phyloP scores from a whole-genome alignment of 2,329 filamentous ascomycete genomes.

The Westerdykella aurantiaca region DNA sequence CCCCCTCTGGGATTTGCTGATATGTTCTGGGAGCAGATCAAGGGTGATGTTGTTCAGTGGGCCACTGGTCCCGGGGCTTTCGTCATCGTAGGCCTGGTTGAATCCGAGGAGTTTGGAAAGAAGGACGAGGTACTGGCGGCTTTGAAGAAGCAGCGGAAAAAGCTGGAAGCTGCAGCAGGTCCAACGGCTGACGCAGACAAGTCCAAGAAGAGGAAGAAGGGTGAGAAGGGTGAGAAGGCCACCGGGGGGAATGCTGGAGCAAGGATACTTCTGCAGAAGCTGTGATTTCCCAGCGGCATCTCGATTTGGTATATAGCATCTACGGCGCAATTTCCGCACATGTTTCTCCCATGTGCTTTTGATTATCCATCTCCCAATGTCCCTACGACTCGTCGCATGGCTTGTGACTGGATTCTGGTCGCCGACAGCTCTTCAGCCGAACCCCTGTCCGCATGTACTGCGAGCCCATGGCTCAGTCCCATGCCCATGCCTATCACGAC shows the following conservation, averaged over 20 bases:
- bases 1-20: constrained; percentile 76
- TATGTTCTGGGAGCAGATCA: constrained; percentile 74
- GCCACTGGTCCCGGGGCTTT: constrained; percentile 82
- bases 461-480: too few species aligned
- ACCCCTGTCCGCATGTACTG: too few species aligned
- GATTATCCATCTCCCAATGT: too few species aligned
- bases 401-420: too few species aligned
- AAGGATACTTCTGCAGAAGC: constrained; percentile 42
- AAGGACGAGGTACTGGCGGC: constrained; percentile 61
- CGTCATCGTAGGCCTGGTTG: constrained; percentile 73
- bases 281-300: constrained; percentile 17
- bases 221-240: constrained; percentile 34
- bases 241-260: constrained; percentile 44
- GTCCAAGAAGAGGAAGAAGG: constrained; percentile 18
- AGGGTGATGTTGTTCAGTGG: constrained; percentile 71
- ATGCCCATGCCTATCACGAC: too few species aligned
- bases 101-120: constrained; percentile 63
- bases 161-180: constrained; percentile 61
- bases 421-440: too few species aligned
- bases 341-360: too few species aligned
- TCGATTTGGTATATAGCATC: too few species aligned
- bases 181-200: constrained; percentile 30
- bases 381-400: too few species aligned
- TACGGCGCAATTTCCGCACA: too few species aligned
- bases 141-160: constrained; percentile 67